Evolutionary conservation across 371 early-diverging fungal genomes (phyloP), one percentile per base, ranked within the genome.

Genomic region (Syncephalastrum sp.): DNA sequence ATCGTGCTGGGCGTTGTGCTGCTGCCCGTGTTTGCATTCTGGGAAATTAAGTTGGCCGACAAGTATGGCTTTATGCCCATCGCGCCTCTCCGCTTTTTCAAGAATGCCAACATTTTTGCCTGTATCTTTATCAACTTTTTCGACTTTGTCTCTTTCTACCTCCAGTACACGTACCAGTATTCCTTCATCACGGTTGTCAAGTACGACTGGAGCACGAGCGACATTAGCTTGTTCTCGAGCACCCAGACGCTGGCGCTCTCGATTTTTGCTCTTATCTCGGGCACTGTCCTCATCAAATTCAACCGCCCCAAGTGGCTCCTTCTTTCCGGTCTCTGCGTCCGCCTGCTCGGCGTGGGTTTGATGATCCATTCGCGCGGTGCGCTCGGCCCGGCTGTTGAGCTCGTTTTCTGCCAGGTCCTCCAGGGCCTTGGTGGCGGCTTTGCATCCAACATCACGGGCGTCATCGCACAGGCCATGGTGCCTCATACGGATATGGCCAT

Each of bases 321-420:
- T 12, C n/a, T 64, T 38, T 50, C 56, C 43, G 81, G 81, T 57
- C 63, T 71, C 43, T 44, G 62, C 5, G 41, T 77, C 21, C 60
- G 64, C 57, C 63, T 74, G 4, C 38, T 70, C 12, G 76, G 78
- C 53, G 61, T 70, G 43, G 81, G 78, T 16, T 43, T 77, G 5
- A 77, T 81, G 81, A 77, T 81, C 46, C 72, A 67, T 13, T 65
- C 81, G 45, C 74, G 81, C 33, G 54, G 55, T 49, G 72, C 78
- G 1, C 49, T 53, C 1, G 67, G 76, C 1, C 63, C 70, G 2
- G 66, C 68, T 60, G 74, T 57, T 15, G 68, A 71, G 54, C 68
- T 80, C 33, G 72, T 75, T 24, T 65, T 73, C 25, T 70, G 71
- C 7, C 78, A 80, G 54, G 54, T 71, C 16, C 54, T 80, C 51